A percentile compares a stretch with the other conserved stretches of the same genome.
These are phyloP conservation scores for Hydrangea macrophylla DNA, from an alignment of 148 eudicot genomes.

Conservation along the genomic window DNA sequence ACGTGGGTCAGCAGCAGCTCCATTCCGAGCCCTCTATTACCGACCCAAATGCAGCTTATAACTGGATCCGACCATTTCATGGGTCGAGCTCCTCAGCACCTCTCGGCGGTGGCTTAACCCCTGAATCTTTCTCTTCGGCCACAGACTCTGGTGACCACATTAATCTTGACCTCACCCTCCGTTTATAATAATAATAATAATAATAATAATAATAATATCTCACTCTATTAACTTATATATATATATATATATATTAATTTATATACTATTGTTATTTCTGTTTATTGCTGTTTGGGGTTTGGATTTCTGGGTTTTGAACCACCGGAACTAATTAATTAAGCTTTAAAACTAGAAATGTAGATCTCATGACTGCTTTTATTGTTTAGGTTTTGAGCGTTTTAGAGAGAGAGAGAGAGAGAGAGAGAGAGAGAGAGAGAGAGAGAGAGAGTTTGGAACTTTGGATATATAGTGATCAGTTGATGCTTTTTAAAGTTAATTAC, in stretches of 20 bases:
- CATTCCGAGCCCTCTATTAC: neutral
- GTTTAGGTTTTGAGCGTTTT: neutral
- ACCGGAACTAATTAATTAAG: neutral
- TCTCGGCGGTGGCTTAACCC: neutral
- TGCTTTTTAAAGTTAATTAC: neutral
- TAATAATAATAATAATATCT: too few relatives aligned
- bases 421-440: too few relatives aligned
- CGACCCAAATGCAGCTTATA: neutral
- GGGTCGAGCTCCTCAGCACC: neutral
- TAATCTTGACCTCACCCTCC: constrained; percentile 28
- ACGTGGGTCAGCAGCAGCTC: neutral
- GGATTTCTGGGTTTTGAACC: neutral
- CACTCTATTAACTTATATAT: too few relatives aligned
- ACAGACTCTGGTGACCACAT: neutral
- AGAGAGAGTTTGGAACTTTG: neutral
- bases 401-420: too few relatives aligned
- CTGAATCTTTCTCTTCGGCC: neutral
- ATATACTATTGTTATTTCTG: too few relatives aligned
- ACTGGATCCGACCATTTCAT: neutral
- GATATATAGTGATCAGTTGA: neutral
- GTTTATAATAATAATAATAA: too few relatives aligned
- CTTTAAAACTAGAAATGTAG: neutral
- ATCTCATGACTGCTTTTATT: neutral
- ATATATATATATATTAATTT: neutral
- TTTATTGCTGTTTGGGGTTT: neutral